Evolutionary conservation across 768 basidiomycete species (phyloP), one percentile per base, ranked within the genome.

Genomic region (Mycena albidolilacea): DNA sequence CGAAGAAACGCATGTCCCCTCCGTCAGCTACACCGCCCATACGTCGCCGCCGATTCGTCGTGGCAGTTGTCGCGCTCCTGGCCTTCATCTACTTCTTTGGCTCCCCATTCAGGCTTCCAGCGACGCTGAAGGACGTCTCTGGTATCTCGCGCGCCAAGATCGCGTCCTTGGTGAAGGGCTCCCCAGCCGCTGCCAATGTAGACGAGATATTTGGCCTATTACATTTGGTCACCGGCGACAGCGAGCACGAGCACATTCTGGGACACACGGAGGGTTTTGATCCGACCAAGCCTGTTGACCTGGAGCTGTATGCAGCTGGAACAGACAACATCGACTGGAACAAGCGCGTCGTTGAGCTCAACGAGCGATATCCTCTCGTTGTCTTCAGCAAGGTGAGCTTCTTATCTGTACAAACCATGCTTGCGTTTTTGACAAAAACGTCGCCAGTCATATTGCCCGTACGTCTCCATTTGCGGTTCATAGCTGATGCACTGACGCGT

Each of bases 381-480:
- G 90, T 96, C 14, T 95, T 96, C 77, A 95, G 94, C 85, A 96
- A 96, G 86, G 93, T 92, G 67, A 41, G 86, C 12, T 1, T 80
- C 23, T 46, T 61, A 21, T 52, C 7, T 55, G 35, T 9, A 9
- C 50, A 7, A 19, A 2, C 14, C 30, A 37, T 38, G 23, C 12
- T 44, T 17, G 39, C 58, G 21, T 74, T n/a, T n/a, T 39, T 50
- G 35, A 50, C 63, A 19, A 10, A 70, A 8, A 10, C 19, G 17
- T 59, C 9, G 19, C 7, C 63, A 93, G 92, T 89, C 92, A 30
- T 93, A 91, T 78, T 95, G 95, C 88, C 90, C 89, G 93, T 95
- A 79, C 75, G 91, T 87, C 23, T 14, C 62, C 35, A 55, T 19
- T 4, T 38, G 43, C 23, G 21, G 70, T 1, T 38, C 21, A 19